Base-by-base conservation (phyloP, 768 basidiomycete genomes). In the Lactifluus echinatus region DNA sequence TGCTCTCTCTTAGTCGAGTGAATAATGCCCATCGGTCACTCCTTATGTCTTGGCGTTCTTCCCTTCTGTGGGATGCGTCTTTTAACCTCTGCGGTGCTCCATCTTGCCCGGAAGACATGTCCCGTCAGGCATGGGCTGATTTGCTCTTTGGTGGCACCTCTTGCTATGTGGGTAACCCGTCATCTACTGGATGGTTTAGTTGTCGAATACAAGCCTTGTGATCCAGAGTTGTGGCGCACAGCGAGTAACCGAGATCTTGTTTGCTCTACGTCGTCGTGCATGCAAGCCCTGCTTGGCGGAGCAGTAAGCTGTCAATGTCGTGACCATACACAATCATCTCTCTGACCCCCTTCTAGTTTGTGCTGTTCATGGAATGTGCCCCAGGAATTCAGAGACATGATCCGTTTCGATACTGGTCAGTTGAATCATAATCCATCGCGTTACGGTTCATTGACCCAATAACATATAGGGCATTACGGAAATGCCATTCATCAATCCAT, bases 1-100 rank as follows among this genome's bases (percentile, higher is more conserved):
- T 74, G 14, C 56, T 73, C 39, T 40, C 56, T 10, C 65, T 74
- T 8, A 55, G 64, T 14, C 66, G 70, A 28, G 67, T 67, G 10
- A 69, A 53, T 44, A 69, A 66, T 44, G 51, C 28, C 2, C 63
- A 72, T 23, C 70, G 72, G 12, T 24, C 15, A 5, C 48, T 67
- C 15, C 63, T 74, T 8, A 50, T 68, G 43, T 62, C 65, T 8
- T 49, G 55, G 0, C 37, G 34, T 15, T 55, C 65, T n/a, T 61
- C 33, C 5, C 51, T 56, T 12, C 46, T 71, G 3, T 74, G 73
- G 73, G 58, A 60, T 11, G 26, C 31, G 3, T 44, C 52, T 40
- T 44, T 48, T 14, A 33, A 26, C 12, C 40, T 42, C 17, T 43
- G 19, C 17, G 42, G 29, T 17, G 40, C 42, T 31, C 60, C 60